Conservation (phyloP, 2,329 filamentous ascomycete species). For the Fusarium albosuccineum region DNA sequence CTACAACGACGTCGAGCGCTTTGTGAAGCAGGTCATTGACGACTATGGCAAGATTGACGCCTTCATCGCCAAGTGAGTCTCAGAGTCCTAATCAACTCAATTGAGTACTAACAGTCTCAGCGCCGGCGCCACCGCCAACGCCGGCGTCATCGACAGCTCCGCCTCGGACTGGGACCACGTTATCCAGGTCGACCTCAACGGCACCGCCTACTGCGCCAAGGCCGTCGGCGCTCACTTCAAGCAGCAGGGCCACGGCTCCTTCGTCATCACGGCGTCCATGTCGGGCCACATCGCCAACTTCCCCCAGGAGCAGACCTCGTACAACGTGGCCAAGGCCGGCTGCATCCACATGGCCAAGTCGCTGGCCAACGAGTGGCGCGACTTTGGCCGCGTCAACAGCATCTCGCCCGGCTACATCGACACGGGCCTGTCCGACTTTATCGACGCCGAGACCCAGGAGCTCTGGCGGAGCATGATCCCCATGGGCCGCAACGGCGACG, state of each 20-base stretch:
- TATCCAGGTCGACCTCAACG: slow-evolving; percentile 74
- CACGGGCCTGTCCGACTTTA: slow-evolving; percentile 76
- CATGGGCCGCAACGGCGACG: slow-evolving; percentile 75
- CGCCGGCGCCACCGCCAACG: slow-evolving; percentile 77
- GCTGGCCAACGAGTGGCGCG: slow-evolving; percentile 75
- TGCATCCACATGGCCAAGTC: slow-evolving; percentile 61
- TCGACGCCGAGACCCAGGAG: slow-evolving; percentile 75
- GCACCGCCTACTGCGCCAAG: slow-evolving; percentile 76
- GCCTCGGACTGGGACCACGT: slow-evolving; percentile 76
- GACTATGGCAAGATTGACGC: slow-evolving; percentile 82
- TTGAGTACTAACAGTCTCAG: slow-evolving; percentile 19
- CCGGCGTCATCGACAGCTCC: slow-evolving; percentile 75
- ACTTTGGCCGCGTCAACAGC: slow-evolving; percentile 74
- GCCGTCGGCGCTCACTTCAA: slow-evolving; percentile 75
- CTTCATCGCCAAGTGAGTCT: slow-evolving; percentile 79
- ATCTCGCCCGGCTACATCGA: slow-evolving; percentile 77
- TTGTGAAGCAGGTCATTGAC: slow-evolving; percentile 73
- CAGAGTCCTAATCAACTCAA: background rate
- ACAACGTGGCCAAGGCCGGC: slow-evolving; percentile 74
- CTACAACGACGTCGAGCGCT: slow-evolving; percentile 63
- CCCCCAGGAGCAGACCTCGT: slow-evolving; percentile 76
- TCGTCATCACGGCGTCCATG: slow-evolving; percentile 79
- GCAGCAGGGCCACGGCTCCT: slow-evolving; percentile 72
- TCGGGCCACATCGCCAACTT: slow-evolving; percentile 78
- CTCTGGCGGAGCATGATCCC: slow-evolving; percentile 82